A percentile compares a stretch with the other conserved stretches of the same genome.
Evolutionary conservation across 2,329 filamentous ascomycete species (phyloP).

Genomic region (Clarireedia paspali): DNA sequence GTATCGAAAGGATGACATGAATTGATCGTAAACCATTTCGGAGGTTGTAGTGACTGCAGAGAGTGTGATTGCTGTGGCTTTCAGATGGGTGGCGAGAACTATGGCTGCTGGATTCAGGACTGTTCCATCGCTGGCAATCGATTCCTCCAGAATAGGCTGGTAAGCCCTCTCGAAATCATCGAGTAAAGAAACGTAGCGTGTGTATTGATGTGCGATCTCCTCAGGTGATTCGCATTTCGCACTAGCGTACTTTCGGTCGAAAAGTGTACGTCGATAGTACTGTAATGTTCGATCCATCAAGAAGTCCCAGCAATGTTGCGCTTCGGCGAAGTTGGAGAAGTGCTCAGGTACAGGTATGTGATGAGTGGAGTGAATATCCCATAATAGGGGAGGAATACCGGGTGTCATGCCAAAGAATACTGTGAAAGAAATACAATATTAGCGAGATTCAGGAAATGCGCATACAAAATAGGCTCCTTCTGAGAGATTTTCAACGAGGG

Average conservation of each 20-base stretch:
- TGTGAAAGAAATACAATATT: not conserved
- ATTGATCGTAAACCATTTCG: slow-evolving; percentile 25
- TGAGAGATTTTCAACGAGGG: too few species aligned
- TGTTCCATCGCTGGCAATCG: slow-evolving; percentile 16
- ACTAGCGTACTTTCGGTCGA: slow-evolving; percentile 18
- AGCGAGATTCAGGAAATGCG: not conserved
- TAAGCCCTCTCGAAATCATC: slow-evolving; percentile 21
- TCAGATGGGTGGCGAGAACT: slow-evolving; percentile 9
- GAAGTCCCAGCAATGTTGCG: slow-evolving; percentile 27
- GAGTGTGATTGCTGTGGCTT: slow-evolving; percentile 17
- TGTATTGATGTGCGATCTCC: slow-evolving; percentile 14
- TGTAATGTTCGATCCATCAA: slow-evolving; percentile 24
- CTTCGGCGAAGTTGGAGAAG: slow-evolving; percentile 20
- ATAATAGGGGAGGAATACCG: slow-evolving; percentile 21
- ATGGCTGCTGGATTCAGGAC: slow-evolving; percentile 20
- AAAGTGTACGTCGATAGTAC: slow-evolving; percentile 23
- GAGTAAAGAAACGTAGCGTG: slow-evolving; percentile 14
- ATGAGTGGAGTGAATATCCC: slow-evolving; percentile 25
- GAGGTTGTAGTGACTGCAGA: slow-evolving; percentile 15
- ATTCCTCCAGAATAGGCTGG: slow-evolving; percentile 18
- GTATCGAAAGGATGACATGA: slow-evolving; percentile 18
- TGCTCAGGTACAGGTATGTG: slow-evolving; percentile 20
- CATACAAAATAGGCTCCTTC: too few species aligned
- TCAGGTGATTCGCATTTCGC: slow-evolving; percentile 12
- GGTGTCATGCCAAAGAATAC: slow-evolving; percentile 25